phyloP scores from a whole-genome alignment of 1,284 basidiomycete species.

The Malassezia arunalokei region DNA sequence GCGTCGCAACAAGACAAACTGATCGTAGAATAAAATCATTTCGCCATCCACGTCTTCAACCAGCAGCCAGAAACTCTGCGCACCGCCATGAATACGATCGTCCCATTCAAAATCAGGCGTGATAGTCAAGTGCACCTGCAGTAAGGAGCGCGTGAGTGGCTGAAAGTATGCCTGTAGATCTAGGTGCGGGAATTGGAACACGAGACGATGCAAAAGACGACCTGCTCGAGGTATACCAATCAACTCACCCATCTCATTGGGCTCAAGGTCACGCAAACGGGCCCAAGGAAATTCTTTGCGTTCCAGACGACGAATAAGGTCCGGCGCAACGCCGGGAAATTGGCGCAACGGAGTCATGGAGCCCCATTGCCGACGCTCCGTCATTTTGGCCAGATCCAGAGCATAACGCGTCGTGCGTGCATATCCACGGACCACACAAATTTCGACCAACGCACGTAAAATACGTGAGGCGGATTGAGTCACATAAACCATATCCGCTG shows the following conservation, averaged over 20 bases:
- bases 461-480: conserved; percentile 57
- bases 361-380: conserved; percentile 65
- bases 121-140: conserved; percentile 51
- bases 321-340: conserved; percentile 74
- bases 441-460: conserved; percentile 92
- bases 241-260: conserved; percentile 60
- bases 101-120: conserved; percentile 96
- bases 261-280: conserved; percentile 39
- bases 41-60: conserved; percentile 97
- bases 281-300: conserved; percentile 66
- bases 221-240: conserved; percentile 80
- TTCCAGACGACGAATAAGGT: conserved; percentile 83
- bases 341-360: conserved; percentile 95
- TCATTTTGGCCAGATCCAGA: conserved; percentile 94
- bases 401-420: conserved; percentile 80
- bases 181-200: conserved; percentile 90
- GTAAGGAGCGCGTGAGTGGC: conserved; percentile 37
- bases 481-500: conserved; percentile 90
- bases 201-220: conserved; percentile 77
- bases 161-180: conserved; percentile 54
- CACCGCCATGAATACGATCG: conserved; percentile 74
- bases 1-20: conserved; percentile 76
- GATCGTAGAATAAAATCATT: conserved; percentile 83
- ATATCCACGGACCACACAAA: conserved; percentile 97
- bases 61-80: conserved; percentile 76